Percentiles rank a stretch among this genome's conserved stretches.
phyloP scores from a whole-genome alignment of 2,329 filamentous ascomycete species.

The Cyanodermella asteris region DNA sequence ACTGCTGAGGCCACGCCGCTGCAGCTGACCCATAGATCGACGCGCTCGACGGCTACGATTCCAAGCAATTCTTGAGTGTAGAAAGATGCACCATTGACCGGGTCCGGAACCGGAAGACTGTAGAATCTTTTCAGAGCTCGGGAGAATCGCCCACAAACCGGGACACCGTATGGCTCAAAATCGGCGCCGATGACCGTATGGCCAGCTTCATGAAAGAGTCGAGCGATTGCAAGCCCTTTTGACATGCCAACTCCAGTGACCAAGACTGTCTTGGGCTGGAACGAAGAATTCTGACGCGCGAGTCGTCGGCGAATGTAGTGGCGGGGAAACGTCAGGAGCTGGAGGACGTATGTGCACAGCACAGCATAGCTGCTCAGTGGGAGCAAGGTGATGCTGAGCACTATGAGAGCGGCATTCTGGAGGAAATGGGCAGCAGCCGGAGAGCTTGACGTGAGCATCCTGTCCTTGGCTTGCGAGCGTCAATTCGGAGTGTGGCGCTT shows the following conservation, averaged over 20 bases:
- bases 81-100: conserved; percentile 15
- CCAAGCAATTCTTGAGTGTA: conserved; percentile 37
- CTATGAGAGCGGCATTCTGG: conserved; percentile 26
- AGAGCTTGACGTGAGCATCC: conserved; percentile 16
- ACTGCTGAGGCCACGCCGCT: conserved; percentile 44
- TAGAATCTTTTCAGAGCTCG: conserved; percentile 33
- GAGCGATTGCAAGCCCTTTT: conserved; percentile 45
- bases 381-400: conserved; percentile 19
- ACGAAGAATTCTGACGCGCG: conserved; percentile 13
- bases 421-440: conserved; percentile 18
- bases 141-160: conserved; percentile 36
- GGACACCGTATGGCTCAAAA: conserved; percentile 26
- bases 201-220: conserved; percentile 39
- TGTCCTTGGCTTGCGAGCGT: too few species aligned
- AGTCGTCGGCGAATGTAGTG: conserved; percentile 9
- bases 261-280: conserved; percentile 34
- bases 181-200: conserved; percentile 55
- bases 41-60: conserved; percentile 35
- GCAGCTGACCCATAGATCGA: conserved; percentile 54
- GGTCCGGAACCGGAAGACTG: conserved; percentile 18
- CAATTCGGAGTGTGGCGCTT: too few species aligned
- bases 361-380: conserved; percentile 29
- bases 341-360: conserved; percentile 14
- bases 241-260: conserved; percentile 54
- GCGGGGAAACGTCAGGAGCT: conserved; percentile 11